Evolutionary conservation across 805 yeast genomes (phyloP).

Genomic region (Starmerella geochares): DNA sequence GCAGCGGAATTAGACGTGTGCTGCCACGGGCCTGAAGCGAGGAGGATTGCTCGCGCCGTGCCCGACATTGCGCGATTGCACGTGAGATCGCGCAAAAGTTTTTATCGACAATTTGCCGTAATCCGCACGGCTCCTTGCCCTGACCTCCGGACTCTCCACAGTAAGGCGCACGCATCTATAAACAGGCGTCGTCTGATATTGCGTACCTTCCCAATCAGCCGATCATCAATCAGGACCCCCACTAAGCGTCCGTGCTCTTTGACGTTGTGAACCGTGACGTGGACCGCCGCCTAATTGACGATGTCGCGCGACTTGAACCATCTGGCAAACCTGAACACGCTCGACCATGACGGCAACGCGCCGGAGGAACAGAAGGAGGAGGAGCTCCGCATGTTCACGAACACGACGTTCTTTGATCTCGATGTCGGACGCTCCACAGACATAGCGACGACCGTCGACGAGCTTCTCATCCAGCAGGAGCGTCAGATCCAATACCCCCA

Average conservation of each 20-base stretch:
- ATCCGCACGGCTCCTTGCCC: slow-evolving; percentile 2
- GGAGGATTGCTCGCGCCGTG: slow-evolving; percentile 1
- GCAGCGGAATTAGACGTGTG: too few relatives aligned
- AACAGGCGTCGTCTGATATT: neutral
- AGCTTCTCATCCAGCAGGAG: slow-evolving; percentile 35
- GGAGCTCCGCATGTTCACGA: slow-evolving; percentile 36
- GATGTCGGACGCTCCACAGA: slow-evolving; percentile 38
- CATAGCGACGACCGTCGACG: slow-evolving; percentile 35
- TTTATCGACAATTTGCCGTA: neutral
- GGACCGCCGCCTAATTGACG: neutral
- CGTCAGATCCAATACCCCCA: slow-evolving; percentile 31
- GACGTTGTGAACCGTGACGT: neutral
- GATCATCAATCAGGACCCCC: neutral
- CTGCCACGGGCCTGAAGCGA: too few relatives aligned
- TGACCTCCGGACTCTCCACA: neutral
- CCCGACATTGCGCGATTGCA: slow-evolving; percentile 10
- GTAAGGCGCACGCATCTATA: neutral
- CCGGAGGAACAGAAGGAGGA: slow-evolving; percentile 27
- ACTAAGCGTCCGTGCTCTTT: too few relatives aligned
- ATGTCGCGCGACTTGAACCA: slow-evolving; percentile 18
- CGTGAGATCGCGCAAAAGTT: slow-evolving; percentile 13
- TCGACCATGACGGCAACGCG: slow-evolving; percentile 14
- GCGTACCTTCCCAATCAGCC: too few relatives aligned
- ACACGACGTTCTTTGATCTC: slow-evolving; percentile 38
- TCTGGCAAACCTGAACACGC: slow-evolving; percentile 21